These are phyloP conservation scores for Colletotrichum brevisporum DNA, from an alignment of 2,329 filamentous ascomycete species.

Conservation along the genomic window DNA sequence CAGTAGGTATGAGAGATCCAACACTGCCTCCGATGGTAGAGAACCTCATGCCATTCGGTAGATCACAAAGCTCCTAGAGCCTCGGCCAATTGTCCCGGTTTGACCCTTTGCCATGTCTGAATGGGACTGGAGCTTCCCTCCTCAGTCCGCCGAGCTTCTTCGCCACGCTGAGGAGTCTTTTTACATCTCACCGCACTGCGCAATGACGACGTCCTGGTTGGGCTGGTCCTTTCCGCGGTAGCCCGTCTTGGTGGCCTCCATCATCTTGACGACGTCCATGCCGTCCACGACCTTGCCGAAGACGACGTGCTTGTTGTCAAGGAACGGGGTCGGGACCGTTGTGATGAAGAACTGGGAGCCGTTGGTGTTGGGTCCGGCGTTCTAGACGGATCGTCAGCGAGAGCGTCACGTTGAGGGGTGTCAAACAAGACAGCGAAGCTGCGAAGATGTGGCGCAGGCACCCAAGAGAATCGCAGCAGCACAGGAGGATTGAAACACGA, in stretches of 20 bases:
- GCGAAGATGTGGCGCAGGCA: no score
- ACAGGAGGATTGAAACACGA: background rate
- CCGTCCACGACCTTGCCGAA: constrained; percentile 93
- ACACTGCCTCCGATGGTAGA: no score
- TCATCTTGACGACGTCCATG: constrained; percentile 91
- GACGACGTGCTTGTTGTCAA: constrained; percentile 95
- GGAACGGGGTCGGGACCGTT: constrained; percentile 85
- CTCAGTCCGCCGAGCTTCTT: background rate
- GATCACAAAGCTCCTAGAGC: no score
- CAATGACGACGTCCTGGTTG: constrained; percentile 85
- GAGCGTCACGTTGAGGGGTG: background rate
- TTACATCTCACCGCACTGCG: constrained; percentile 94
- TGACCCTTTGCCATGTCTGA: no score
- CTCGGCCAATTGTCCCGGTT: no score
- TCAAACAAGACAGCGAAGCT: no score
- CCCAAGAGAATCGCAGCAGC: no score
- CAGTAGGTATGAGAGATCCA: no score
- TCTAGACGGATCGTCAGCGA: constrained; percentile 63
- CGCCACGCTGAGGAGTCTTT: background rate
- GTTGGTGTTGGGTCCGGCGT: constrained; percentile 92
- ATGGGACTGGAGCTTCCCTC: no score
- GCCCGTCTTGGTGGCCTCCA: constrained; percentile 90
- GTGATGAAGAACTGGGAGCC: constrained; percentile 99
- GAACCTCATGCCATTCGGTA: no score
- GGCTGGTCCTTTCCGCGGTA: constrained; percentile 82